These are phyloP conservation scores for Plasmodium reichenowi DNA, from an alignment of 169 alveolate species.

Conservation along the genomic window DNA sequence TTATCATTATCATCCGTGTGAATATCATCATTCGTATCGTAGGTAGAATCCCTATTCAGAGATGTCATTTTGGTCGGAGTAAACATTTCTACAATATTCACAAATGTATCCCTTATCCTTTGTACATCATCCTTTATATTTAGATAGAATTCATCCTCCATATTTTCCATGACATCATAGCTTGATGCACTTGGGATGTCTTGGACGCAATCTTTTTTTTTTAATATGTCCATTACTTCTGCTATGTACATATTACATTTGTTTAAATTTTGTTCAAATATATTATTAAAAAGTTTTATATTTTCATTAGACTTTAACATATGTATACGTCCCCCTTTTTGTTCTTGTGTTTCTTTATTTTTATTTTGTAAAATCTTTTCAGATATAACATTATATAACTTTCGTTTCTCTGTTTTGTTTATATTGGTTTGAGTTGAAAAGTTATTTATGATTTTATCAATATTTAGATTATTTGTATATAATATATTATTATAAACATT, in stretches of 20 bases:
- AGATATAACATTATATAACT: constrained; percentile 5
- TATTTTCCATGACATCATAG: neutral
- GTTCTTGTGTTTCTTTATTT: neutral
- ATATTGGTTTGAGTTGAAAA: neutral
- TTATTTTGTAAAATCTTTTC: constrained; percentile 20
- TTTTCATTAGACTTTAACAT: constrained; percentile 1
- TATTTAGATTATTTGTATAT: constrained; percentile 1
- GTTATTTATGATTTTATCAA: neutral
- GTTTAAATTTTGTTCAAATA: neutral
- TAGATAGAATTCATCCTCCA: neutral
- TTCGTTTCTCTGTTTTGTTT: constrained; percentile 11
- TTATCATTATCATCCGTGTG: neutral
- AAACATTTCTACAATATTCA: constrained; percentile 13
- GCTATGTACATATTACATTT: constrained; percentile 17
- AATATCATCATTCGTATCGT: neutral
- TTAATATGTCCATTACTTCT: neutral
- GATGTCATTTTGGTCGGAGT: neutral
- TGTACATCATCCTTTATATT: neutral
- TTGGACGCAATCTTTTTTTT: neutral
- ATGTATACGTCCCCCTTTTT: neutral
- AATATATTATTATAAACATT: constrained; percentile 1
- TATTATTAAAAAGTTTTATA: neutral
- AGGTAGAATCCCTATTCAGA: neutral
- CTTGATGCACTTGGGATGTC: neutral
- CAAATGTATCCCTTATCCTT: neutral